Evolutionary conservation across 176 grass and related monocot species (phyloP), one percentile per base, ranked within the genome.

Genomic region (Coix lacrymajobi): DNA sequence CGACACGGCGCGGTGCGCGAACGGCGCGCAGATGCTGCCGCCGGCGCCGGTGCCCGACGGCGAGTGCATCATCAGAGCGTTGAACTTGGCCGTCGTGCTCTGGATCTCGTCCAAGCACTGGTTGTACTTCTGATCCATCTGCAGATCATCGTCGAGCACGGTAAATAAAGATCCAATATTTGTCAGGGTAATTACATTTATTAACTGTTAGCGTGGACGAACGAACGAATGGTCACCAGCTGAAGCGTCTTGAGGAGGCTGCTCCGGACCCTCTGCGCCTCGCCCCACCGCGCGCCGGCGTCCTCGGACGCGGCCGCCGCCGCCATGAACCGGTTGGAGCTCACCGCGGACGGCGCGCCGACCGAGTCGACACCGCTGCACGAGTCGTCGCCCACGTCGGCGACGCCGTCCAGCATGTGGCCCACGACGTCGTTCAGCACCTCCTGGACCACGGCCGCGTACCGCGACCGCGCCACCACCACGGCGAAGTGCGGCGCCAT

Each of bases 101-200:
- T 95, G 92, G 66, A 98, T 86, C 82, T 95, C 88, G 52, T 95
- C 86, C 52, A 95, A 15, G 84, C 95, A 98, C 17, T 88, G 87
- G 52, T 86, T 95, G 87, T 95, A 95, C 84, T 87, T 87, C 26
- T 89, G 68, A 57, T 98, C 92, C 17, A 93, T 80, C 95, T 98
- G 79, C 71, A 33, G 62, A 66, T 32, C 75, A 32, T 16, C 63
- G 34, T 19, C n/a, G 14, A 25, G 22, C 17, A 22, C 49, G n/a
- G n/a, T n/a, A n/a, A 1, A 52, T 51, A 52, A 22, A 52, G 49
- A 52, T 22, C 17, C 17, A 22, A 33, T 16, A 14, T 67, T 48
- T 58, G 7, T 0, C 29, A 3, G 1, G 10, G 28, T 32, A 66
- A 44, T 2, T 6, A 49, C 33, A n/a, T 56, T 39, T 9, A 48